Evolutionary conservation across 2,329 filamentous ascomycete genomes (phyloP).

Genomic region (Penicillium digitatum): DNA sequence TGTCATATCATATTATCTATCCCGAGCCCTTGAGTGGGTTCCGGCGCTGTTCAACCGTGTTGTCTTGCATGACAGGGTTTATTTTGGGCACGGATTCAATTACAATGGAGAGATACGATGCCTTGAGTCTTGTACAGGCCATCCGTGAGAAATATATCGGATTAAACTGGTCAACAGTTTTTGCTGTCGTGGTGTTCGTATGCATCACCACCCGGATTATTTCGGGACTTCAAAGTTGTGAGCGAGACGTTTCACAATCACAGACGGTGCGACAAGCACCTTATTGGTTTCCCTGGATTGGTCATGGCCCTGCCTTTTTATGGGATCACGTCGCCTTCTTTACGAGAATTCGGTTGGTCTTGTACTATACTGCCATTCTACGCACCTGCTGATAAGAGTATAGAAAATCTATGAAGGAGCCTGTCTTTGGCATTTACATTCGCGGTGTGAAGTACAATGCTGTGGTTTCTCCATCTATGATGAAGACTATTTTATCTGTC

Average conservation of each 20-base stretch:
- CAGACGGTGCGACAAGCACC: conserved; percentile 48
- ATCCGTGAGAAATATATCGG: conserved; percentile 20
- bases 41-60: conserved; percentile 1
- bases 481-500: conserved; percentile 39
- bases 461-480: conserved; percentile 48
- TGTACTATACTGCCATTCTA: neutral
- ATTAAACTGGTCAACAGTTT: conserved; percentile 26
- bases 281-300: conserved; percentile 59
- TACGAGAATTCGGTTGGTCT: conserved; percentile 39
- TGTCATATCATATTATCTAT: no score
- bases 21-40: neutral
- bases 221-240: conserved; percentile 34
- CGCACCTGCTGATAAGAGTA: conserved; percentile 13
- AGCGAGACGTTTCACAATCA: conserved; percentile 20
- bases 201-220: conserved; percentile 40
- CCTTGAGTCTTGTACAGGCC: conserved; percentile 21
- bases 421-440: conserved; percentile 50
- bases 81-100: neutral
- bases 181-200: conserved; percentile 28
- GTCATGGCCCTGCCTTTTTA: conserved; percentile 51
- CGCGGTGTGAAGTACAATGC: conserved; percentile 50
- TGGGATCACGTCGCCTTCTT: conserved; percentile 47
- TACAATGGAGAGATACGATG: conserved; percentile 17
- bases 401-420: conserved; percentile 38
- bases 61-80: neutral